Conservation (phyloP, 139 green algal genomes). For the Nannochloris sp. region DNA sequence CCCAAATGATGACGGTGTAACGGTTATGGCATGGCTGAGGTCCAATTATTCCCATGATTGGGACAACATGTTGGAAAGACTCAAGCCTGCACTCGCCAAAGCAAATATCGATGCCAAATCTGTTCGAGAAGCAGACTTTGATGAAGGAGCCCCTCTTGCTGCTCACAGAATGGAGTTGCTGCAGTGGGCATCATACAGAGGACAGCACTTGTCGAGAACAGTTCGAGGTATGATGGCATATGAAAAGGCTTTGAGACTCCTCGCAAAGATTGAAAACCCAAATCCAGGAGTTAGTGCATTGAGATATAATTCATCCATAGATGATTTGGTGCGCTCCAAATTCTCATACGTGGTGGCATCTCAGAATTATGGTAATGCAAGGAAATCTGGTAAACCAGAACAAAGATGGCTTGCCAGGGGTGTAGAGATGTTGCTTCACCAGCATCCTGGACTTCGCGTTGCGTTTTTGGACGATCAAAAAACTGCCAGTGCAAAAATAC, state of each 20-base stretch:
- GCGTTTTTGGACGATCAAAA: conserved; percentile 41
- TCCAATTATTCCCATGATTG: conserved; percentile 25
- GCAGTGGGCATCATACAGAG: conserved; percentile 73
- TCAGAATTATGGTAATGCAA: conserved; percentile 45
- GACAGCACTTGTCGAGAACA: conserved; percentile 73
- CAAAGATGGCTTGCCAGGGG: conserved; percentile 41
- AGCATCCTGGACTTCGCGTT: conserved; percentile 46
- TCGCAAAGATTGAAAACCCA: conserved; percentile 36
- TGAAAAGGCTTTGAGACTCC: conserved; percentile 47
- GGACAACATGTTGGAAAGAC: conserved; percentile 28
- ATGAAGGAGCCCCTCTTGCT: conserved; percentile 25
- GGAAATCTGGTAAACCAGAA: conserved; percentile 15
- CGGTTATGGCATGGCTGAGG: conserved; percentile 25
- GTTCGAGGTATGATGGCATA: conserved; percentile 72
- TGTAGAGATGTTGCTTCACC: conserved; percentile 41
- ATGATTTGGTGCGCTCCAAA: conserved; percentile 55
- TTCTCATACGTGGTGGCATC: conserved; percentile 68
- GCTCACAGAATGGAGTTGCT: conserved; percentile 49
- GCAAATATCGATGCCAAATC: not conserved
- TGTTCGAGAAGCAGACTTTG: conserved; percentile 45
- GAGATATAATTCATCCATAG: conserved; percentile 27
- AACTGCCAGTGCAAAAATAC: not conserved
- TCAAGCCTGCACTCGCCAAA: conserved; percentile 15
- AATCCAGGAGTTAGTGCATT: conserved; percentile 29
- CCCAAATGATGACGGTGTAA: conserved; percentile 32